Evolutionary conservation across 2,329 filamentous ascomycete species (phyloP).

Genomic region (Mollisiaceae sp.): DNA sequence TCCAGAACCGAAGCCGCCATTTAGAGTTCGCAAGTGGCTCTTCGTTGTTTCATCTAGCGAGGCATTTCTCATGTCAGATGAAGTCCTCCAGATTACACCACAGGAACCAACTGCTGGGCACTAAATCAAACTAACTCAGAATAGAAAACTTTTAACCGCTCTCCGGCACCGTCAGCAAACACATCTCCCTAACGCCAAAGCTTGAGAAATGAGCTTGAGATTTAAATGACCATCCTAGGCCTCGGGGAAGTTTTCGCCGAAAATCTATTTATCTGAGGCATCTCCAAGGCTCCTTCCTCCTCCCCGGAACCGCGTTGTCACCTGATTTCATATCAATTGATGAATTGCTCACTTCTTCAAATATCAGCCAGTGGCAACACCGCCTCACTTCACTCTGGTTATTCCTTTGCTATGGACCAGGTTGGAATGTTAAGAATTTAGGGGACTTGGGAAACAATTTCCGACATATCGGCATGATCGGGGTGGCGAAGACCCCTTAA

Average conservation of each 20-base stretch:
- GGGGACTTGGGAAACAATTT: not conserved
- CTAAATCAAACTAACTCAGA: not conserved
- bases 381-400: not conserved
- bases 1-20: not conserved
- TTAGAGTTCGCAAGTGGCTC: not conserved
- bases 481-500: not conserved
- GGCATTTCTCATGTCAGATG: not conserved
- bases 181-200: not conserved
- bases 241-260: not conserved
- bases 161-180: not conserved
- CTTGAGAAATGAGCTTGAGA: not conserved
- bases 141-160: not conserved
- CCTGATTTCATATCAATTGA: not conserved
- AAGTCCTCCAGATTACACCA: not conserved
- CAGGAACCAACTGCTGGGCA: not conserved
- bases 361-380: not conserved
- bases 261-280: not conserved
- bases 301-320: slow-evolving; percentile 1
- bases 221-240: not conserved
- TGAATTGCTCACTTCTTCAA: not conserved
- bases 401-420: not conserved
- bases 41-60: not conserved
- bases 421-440: not conserved
- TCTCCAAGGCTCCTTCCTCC: not conserved
- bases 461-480: not conserved